phyloP scores from a whole-genome alignment of 768 basidiomycete species.

The Termitomyces sp. region DNA sequence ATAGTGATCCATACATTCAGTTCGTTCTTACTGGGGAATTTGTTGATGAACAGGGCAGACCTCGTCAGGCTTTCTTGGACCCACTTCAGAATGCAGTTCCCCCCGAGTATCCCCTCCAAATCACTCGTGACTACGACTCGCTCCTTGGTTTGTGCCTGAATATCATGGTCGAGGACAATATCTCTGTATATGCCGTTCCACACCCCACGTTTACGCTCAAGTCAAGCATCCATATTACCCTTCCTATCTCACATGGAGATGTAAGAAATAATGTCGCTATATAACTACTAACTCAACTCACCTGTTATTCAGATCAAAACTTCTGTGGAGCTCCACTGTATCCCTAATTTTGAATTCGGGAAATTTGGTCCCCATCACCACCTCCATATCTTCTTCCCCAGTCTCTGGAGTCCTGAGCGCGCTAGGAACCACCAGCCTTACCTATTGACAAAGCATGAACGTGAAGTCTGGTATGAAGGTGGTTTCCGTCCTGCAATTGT shows the following conservation, averaged over 20 bases:
- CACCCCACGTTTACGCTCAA: background rate
- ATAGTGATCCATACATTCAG: background rate
- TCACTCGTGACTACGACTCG: constrained; percentile 17
- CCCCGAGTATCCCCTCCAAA: background rate
- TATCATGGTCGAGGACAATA: constrained; percentile 4
- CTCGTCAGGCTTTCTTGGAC: background rate
- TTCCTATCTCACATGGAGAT: background rate
- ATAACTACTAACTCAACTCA: background rate
- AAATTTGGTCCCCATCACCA: constrained; percentile 13
- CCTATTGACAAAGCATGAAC: constrained; percentile 7
- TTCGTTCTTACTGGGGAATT: background rate
- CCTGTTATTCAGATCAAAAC: too few species aligned
- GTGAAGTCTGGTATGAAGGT: constrained; percentile 14
- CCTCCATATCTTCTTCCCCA: constrained; percentile 22
- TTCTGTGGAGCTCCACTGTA: too few species aligned
- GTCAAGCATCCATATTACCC: background rate
- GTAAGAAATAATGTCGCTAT: background rate
- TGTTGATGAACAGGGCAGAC: too few species aligned
- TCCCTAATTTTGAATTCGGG: background rate
- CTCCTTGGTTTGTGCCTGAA: constrained; percentile 8
- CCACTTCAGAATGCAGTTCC: background rate
- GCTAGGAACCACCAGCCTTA: background rate
- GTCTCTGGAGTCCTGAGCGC: constrained; percentile 11
- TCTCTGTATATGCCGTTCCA: constrained; percentile 1
- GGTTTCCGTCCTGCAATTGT: constrained; percentile 20